These are phyloP conservation scores for Immersiporthe knoxdaviesiana DNA, from an alignment of 2,329 filamentous ascomycete species.

Conservation along the genomic window DNA sequence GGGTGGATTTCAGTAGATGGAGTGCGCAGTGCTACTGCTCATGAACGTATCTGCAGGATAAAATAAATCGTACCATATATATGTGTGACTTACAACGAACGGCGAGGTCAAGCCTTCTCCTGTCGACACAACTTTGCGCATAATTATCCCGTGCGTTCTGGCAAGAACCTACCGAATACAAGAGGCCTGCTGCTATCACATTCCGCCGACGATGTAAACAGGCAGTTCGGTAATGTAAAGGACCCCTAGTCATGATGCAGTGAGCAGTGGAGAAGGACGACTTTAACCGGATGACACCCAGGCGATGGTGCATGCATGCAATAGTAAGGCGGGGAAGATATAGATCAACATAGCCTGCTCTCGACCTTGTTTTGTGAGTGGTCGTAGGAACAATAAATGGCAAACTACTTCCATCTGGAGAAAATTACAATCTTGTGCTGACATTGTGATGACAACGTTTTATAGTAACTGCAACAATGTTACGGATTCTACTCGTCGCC, in stretches of 20 bases:
- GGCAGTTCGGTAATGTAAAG: background rate
- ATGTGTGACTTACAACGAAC: background rate
- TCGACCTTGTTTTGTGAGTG: background rate
- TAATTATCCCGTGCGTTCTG: no score
- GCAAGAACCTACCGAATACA: no score
- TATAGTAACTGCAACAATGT: background rate
- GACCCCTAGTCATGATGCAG: background rate
- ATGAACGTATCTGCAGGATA: no score
- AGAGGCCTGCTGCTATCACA: background rate
- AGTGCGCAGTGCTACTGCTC: background rate
- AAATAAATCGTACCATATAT: no score
- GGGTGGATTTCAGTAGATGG: background rate
- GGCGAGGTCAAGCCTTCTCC: background rate
- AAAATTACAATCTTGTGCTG: no score
- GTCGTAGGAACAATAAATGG: background rate
- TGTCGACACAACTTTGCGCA: background rate
- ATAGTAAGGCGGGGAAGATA: background rate
- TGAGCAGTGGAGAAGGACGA: background rate
- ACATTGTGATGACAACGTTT: background rate
- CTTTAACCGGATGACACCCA: slow-evolving; percentile 7
- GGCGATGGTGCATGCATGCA: background rate
- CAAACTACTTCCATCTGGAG: background rate
- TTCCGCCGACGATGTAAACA: background rate
- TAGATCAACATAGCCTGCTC: background rate
- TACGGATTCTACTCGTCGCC: slow-evolving; percentile 2